Base-by-base conservation (phyloP, 2,329 filamentous ascomycete genomes). In the Boeremia exigua region DNA sequence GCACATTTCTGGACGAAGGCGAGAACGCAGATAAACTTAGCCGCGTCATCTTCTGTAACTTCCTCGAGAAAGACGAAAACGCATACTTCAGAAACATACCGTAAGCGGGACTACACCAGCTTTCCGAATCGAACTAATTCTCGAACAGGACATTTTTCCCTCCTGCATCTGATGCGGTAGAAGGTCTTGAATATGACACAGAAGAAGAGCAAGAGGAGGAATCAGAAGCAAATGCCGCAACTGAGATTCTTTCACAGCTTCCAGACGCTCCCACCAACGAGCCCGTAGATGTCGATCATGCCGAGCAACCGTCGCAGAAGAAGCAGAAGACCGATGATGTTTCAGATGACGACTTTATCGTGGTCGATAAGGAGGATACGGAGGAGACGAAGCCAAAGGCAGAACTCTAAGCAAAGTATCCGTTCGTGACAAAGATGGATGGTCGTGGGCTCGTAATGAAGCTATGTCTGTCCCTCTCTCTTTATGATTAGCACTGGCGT, bases 31-130 rank as follows among this genome's bases (percentile, higher is more conserved):
- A 71, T 19, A 83, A 81, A 65, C 74, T 97, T 28, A 85, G 91
- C 39, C 85, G 86, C 64, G 84, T 98, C 11, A 82, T 96, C 15
- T 96, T 98, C 77, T 93, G 93, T 69, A 90, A 88, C 14, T 97
- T 96, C 74, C 81, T 90, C 71, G 74, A 80, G 48, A 93, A 93
- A 76, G 93, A 98, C 66, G 85, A 89, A 56, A 75, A 79, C 34
- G 88, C 89, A 0, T 98, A 98, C 73, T 81, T 87, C 47, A 65
- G 83, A 23, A 77, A 81, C 32, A 75, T 96, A 10, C 90, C 93
- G 92, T 96, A 77, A 81, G 89, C 85, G 8, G 2, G 1, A 14
- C 11, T 2, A 17, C 9, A n/a, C 0, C 5, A 9, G 10, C 0
- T 47, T 0, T 0, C 9, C 14, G 2, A 12, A 9, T 4, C 17